Percentiles rank a stretch among this genome's conserved stretches.
Evolutionary conservation across 73 alveolate species (phyloP).

Genomic region (Paraurostyla sp.): DNA sequence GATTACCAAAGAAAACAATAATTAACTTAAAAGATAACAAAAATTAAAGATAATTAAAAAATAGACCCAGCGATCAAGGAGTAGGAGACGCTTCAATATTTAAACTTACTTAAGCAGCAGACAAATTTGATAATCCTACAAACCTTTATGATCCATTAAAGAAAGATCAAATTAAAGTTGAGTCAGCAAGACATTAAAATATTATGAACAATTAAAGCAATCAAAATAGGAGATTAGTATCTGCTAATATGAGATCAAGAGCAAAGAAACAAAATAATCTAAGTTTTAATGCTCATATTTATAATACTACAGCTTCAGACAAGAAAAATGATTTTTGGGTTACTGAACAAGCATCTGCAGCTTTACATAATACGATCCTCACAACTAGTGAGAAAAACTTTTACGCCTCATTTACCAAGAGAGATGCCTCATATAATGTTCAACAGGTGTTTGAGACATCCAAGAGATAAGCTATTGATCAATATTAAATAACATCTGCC

Average conservation of each 20-base stretch:
- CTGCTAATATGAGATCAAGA: not conserved
- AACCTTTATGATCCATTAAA: too few species aligned
- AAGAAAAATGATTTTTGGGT: conserved; percentile 25
- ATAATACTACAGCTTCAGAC: not conserved
- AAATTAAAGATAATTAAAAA: not conserved
- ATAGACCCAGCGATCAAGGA: too few species aligned
- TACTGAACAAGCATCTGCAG: not conserved
- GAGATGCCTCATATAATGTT: not conserved
- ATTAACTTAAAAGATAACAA: not conserved
- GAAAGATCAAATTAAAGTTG: too few species aligned
- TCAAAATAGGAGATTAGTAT: not conserved
- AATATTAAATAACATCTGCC: not conserved
- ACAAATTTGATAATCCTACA: too few species aligned
- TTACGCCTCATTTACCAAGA: not conserved
- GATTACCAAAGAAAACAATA: not conserved
- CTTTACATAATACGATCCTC: not conserved
- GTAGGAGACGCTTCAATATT: too few species aligned
- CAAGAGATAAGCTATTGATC: not conserved
- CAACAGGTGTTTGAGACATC: not conserved
- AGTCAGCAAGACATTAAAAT: too few species aligned
- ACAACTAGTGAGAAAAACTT: not conserved
- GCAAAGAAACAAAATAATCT: not conserved
- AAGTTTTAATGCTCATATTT: not conserved
- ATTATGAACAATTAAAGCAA: too few species aligned
- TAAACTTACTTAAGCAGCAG: too few species aligned